These are phyloP conservation scores for Phalaenopsis hybrid DNA, from an alignment of 116 monocot genomes.

Conservation along the genomic window DNA sequence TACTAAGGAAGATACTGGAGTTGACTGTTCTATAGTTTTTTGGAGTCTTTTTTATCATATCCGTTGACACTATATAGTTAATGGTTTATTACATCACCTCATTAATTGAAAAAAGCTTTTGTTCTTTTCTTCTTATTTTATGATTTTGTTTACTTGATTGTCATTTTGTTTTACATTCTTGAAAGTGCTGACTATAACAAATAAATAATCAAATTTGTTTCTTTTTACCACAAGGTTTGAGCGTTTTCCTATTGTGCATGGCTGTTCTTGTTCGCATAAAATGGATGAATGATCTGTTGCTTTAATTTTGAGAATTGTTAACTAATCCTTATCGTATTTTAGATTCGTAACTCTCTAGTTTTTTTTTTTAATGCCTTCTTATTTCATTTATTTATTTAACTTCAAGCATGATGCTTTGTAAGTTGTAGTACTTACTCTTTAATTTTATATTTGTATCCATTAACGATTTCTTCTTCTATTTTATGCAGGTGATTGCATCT, in stretches of 20 bases:
- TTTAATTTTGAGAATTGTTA: not conserved
- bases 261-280: not conserved
- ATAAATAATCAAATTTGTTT: not conserved
- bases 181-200: not conserved
- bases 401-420: not conserved
- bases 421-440: not conserved
- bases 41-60: too few species aligned
- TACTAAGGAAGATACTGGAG: too few species aligned
- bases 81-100: too few species aligned
- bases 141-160: not conserved
- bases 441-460: not conserved
- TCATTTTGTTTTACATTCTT: not conserved
- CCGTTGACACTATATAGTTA: too few species aligned
- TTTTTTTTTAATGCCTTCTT: not conserved
- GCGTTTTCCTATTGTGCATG: not conserved
- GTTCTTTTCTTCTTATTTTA: not conserved
- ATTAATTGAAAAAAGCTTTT: not conserved
- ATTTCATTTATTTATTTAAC: not conserved
- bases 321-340: not conserved
- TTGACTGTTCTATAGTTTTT: too few species aligned
- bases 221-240: not conserved
- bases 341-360: not conserved
- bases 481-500: slow-evolving; percentile 1
- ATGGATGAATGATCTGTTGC: not conserved
- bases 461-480: not conserved